Evolutionary conservation across 2,329 filamentous ascomycete species (phyloP), one percentile per base, ranked within the genome.

Genomic region (Talaromyces sp.): DNA sequence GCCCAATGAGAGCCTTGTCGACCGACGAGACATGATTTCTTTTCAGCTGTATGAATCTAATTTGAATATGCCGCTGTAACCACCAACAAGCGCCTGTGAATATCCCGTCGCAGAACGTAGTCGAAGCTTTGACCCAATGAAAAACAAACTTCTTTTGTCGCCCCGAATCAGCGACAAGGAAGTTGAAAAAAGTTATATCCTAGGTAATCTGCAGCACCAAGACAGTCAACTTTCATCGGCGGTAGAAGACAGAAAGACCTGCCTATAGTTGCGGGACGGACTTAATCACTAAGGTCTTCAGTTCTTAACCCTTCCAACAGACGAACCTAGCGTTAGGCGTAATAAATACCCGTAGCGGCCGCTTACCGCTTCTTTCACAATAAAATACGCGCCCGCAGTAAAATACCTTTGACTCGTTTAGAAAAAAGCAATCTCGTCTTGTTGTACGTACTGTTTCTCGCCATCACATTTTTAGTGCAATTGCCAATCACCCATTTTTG

Each of bases 1-100:
- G 57, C 74, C 66, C 58, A 72, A 73, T 57, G 71, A 70, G 67
- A 75, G 75, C 67, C 74, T 50, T 52, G 64, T 58, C 10, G 57
- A 65, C 35, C 63, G 63, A 47, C 63, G 63, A 50, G 63, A n/a
- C 63, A 65, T 65, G 57, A 9, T 65, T 54, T 63, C 50, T 31
- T 66, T 22, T 19, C 35, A 47, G 27, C 6, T 41, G 35, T 50
- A 14, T 16, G 63, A 57, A 58, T 56, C 33, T 9, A 43, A 35
- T 49, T 41, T 54, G 33, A 27, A 22, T 45, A 2, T 37, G 52
- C 33, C n/a, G 33, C 11, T 24, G 19, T 45, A 47, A 31, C 50
- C 35, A 47, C 27, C 45, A 33, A 35, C 9, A 54, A 39, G 27
- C 24, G 31, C 16, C 7, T 16, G 16, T 27, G 45, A 24, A 52